Percentiles rank a stretch among this genome's conserved stretches.
These are phyloP conservation scores for Crithidia brevicula DNA, from an alignment of 208 protist genomes.

Conservation along the genomic window DNA sequence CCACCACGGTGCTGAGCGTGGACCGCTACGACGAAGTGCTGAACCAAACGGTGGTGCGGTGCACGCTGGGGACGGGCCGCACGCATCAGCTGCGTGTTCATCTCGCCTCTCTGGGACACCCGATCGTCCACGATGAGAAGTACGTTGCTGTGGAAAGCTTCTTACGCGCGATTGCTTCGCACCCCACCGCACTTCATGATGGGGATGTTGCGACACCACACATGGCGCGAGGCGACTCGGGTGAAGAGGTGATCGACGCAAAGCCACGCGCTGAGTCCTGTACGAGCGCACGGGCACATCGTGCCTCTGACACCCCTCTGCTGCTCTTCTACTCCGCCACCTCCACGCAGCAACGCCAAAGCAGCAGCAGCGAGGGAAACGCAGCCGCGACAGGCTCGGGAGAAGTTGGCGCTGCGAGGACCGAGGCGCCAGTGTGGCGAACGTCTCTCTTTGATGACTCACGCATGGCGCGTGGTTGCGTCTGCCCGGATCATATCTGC, in stretches of 20 bases:
- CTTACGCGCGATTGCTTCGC: slow-evolving; percentile 19
- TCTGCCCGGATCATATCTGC: slow-evolving; percentile 62
- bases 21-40: slow-evolving; percentile 44
- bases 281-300: too few species aligned
- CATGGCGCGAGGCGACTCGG: too few species aligned
- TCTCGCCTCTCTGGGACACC: slow-evolving; percentile 80
- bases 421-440: background rate
- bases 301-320: slow-evolving; percentile 11
- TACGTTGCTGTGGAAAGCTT: slow-evolving; percentile 50
- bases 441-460: slow-evolving; percentile 9
- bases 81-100: slow-evolving; percentile 95
- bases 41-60: slow-evolving; percentile 71
- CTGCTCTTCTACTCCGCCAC: background rate
- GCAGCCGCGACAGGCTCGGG: background rate
- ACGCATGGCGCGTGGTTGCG: slow-evolving; percentile 27
- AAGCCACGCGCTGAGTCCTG: too few species aligned
- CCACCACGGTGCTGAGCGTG: slow-evolving; percentile 41
- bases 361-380: too few species aligned
- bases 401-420: background rate
- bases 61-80: slow-evolving; percentile 84
- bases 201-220: too few species aligned
- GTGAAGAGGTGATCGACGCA: too few species aligned
- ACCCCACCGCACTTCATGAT: too few species aligned
- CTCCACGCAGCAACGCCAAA: background rate
- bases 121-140: slow-evolving; percentile 82